Percentiles rank a stretch among this genome's conserved stretches.
phyloP scores from a whole-genome alignment of 2,329 filamentous ascomycete species.

The Pyricularia sp. region DNA sequence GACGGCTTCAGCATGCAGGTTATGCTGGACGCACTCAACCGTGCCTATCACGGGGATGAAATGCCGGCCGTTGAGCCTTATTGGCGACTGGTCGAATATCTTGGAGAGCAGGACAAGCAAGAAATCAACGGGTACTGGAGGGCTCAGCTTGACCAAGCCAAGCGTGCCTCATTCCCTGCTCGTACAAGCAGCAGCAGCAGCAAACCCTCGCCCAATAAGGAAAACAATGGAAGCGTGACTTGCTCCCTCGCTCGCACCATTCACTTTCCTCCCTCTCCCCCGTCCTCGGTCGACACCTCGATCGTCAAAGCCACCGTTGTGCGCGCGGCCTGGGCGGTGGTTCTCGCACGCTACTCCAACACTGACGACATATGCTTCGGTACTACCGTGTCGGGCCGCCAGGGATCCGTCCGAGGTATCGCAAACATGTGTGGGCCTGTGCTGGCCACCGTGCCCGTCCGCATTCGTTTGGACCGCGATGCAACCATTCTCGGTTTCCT shows the following conservation, averaged over 20 bases:
- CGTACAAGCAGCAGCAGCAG: neutral
- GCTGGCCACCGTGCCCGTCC: constrained; percentile 20
- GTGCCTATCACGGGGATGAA: constrained; percentile 20
- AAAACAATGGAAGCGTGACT: neutral
- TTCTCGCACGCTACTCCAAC: constrained; percentile 39
- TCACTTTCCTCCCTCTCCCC: neutral
- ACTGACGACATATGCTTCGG: constrained; percentile 46
- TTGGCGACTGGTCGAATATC: neutral
- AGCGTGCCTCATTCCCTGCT: neutral
- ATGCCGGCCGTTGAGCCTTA: neutral
- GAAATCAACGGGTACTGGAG: neutral
- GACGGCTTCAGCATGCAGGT: constrained; percentile 47
- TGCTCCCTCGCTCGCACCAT: neutral
- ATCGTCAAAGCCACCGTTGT: constrained; percentile 29
- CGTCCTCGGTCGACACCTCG: neutral
- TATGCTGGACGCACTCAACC: constrained; percentile 26
- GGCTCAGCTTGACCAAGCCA: neutral
- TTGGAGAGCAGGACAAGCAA: neutral
- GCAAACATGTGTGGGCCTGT: constrained; percentile 18
- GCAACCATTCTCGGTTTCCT: constrained; percentile 5
- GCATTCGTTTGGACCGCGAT: constrained; percentile 10
- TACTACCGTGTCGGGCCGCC: constrained; percentile 39
- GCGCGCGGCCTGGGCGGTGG: constrained; percentile 48
- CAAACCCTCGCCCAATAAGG: neutral
- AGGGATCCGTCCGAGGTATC: constrained; percentile 18